Conservation (phyloP, 2,329 filamentous ascomycete genomes). For the Phyllosticta citriasiana region DNA sequence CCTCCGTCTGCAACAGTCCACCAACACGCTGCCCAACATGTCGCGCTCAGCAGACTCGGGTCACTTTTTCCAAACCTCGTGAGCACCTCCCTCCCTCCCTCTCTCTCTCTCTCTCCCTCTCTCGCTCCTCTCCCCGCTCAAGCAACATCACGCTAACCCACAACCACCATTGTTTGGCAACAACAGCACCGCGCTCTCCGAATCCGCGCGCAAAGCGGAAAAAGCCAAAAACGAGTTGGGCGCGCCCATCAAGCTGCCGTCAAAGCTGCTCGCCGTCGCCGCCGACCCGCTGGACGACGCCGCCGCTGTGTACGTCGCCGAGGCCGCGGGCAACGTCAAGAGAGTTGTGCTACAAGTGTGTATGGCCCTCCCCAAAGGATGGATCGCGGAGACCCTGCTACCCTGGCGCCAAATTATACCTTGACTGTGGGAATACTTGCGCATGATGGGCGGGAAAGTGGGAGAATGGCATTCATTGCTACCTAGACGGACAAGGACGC, state of each 20-base stretch:
- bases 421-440: no score
- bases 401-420: no score
- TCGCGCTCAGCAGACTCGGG: constrained; percentile 63
- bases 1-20: neutral
- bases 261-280: constrained; percentile 72
- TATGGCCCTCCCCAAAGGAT: constrained; percentile 25
- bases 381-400: no score
- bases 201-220: constrained; percentile 53
- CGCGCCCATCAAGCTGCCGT: constrained; percentile 66
- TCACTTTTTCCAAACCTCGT: constrained; percentile 92
- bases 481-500: neutral
- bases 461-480: no score
- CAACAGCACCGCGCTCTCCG: constrained; percentile 39
- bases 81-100: constrained; percentile 23
- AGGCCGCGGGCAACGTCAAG: constrained; percentile 74
- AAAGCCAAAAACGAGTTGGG: constrained; percentile 77
- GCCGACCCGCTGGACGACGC: constrained; percentile 54
- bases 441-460: no score
- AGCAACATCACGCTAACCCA: neutral
- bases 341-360: constrained; percentile 66
- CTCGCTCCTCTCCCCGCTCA: neutral
- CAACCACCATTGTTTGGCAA: neutral
- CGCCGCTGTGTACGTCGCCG: constrained; percentile 64
- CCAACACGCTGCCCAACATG: constrained; percentile 32
- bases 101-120: neutral